phyloP scores from a whole-genome alignment of 768 basidiomycete species.

The Pisolithus albus region DNA sequence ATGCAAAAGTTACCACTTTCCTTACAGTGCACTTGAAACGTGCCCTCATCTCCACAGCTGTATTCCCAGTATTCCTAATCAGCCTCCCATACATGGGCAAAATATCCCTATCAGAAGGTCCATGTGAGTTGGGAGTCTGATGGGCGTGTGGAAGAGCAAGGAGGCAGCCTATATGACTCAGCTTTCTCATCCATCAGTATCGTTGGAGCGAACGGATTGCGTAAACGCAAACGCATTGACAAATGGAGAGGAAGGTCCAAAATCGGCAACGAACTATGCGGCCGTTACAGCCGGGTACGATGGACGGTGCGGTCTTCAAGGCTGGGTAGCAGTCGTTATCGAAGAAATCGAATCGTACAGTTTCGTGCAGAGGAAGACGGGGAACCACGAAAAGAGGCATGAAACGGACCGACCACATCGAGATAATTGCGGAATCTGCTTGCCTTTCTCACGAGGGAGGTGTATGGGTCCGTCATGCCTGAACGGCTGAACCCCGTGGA shows the following conservation, averaged over 20 bases:
- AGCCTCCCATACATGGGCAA: background rate
- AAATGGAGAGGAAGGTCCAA: constrained; percentile 27
- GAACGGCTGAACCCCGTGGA: constrained; percentile 28
- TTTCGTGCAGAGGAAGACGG: background rate
- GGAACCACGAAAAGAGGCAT: background rate
- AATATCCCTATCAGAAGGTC: constrained; percentile 17
- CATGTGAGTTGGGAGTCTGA: constrained; percentile 9
- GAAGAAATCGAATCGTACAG: background rate
- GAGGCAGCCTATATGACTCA: constrained; percentile 50
- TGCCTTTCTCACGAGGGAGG: constrained; percentile 29
- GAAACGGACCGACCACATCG: constrained; percentile 39
- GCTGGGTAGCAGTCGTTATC: constrained; percentile 52
- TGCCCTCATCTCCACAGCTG: background rate
- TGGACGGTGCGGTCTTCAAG: constrained; percentile 58
- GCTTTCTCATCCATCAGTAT: constrained; percentile 39
- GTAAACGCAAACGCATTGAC: too few species aligned
- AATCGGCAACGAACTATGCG: constrained; percentile 37
- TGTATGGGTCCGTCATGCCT: constrained; percentile 53
- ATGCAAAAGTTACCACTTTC: background rate
- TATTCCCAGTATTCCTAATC: background rate
- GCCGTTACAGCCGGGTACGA: constrained; percentile 46
- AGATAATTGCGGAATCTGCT: constrained; percentile 56
- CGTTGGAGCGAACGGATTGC: too few species aligned
- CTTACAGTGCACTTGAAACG: background rate
- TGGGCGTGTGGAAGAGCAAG: constrained; percentile 37